Evolutionary conservation across 2,329 filamentous ascomycete genomes (phyloP), one percentile per base, ranked within the genome.

Genomic region (Colletotrichum sp.): DNA sequence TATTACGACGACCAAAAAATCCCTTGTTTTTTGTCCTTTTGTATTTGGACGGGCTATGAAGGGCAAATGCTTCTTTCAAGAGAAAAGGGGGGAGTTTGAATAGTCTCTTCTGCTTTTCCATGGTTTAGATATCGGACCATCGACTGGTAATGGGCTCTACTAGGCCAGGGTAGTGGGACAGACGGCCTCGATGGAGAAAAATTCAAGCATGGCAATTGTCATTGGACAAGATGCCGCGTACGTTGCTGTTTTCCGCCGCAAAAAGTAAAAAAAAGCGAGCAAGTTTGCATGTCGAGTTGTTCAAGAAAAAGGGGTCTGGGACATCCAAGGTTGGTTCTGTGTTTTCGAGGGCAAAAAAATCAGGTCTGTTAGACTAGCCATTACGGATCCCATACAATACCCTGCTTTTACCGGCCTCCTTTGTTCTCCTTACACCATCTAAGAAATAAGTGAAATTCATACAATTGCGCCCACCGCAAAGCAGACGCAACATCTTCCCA

Each of bases 361-460:
- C 72, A 76, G 28, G 70, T 76, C 64, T 74, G 74, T 69, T 68
- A 65, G 70, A 75, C 73, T 73, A 68, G 64, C 64, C 73, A 63
- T 68, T 69, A 66, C 26, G 69, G 59, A 65, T 73, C 73, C 70
- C 73, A 66, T 61, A 72, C 64, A 69, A 74, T 36, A 61, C 74
- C 70, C 71, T 74, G 39, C 59, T 76, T 74, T 74, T 69, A 55
- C 70, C 48, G 21, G 34, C 59, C 57, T 65, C 43, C 74, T 59
- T 43, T 24, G 21, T 76, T 74, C 70, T 76, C 74, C 70, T 76
- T 73, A 74, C 74, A 76, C 74, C 71, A 59, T 76, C 70, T 76
- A 74, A 21, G 61, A 61, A 68, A 73, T 52, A 65, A 66, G 28
- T 52, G 43, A 71, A 57, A 43, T 34, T 55, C 57, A 52, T 76